These are phyloP conservation scores for Cicer cuneatum DNA, from an alignment of 306 rosid genomes.

Conservation along the genomic window DNA sequence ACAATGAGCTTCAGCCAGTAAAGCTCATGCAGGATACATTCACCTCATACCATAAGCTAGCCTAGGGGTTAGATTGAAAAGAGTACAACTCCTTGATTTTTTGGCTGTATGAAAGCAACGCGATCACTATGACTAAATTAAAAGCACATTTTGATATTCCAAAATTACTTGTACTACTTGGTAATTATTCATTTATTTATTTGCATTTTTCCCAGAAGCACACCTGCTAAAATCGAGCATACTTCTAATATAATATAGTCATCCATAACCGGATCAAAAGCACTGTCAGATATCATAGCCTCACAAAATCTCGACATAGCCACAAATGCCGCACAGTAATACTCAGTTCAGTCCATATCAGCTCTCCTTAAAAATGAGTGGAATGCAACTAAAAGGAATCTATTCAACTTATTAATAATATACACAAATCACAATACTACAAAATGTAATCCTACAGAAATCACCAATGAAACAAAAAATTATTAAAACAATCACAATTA, in stretches of 20 bases:
- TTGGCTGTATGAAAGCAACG: conserved; percentile 2
- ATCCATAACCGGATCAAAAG: conserved; percentile 25
- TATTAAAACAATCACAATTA: background rate
- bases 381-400: conserved; percentile 13
- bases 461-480: background rate
- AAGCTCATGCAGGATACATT: conserved; percentile 19
- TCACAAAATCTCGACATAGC: conserved; percentile 16
- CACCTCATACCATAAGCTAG: conserved; percentile 16
- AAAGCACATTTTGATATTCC: conserved; percentile 21
- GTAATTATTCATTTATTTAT: conserved; percentile 2
- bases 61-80: conserved; percentile 11
- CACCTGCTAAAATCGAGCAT: conserved; percentile 1
- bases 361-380: conserved; percentile 3
- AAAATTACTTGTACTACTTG: conserved; percentile 26
- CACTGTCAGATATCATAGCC: conserved; percentile 9
- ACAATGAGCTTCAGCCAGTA: conserved; percentile 28
- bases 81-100: background rate
- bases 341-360: conserved; percentile 23
- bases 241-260: conserved; percentile 7
- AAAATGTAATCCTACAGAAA: conserved; percentile 17
- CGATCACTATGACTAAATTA: background rate
- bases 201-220: background rate
- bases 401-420: background rate
- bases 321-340: conserved; percentile 22
- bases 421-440: background rate